These are phyloP conservation scores for Tulasnella calospora DNA, from an alignment of 768 basidiomycete species.

Conservation along the genomic window DNA sequence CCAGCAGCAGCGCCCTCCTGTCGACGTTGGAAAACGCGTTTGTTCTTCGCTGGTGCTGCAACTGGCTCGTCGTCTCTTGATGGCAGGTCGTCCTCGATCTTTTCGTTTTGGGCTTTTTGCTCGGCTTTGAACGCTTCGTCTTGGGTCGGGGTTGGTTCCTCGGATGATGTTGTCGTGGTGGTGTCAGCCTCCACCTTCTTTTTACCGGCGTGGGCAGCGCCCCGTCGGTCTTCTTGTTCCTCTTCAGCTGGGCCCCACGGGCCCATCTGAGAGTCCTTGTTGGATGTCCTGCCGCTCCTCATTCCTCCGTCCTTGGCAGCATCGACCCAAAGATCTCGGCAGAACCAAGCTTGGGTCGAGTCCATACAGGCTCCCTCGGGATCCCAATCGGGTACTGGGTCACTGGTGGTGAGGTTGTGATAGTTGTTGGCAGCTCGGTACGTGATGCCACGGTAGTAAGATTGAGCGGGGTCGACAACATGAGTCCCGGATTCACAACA, in stretches of 20 bases:
- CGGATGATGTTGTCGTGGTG: neutral
- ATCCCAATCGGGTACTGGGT: slow-evolving; percentile 47
- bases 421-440: slow-evolving; percentile 81
- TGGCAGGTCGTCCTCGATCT: neutral
- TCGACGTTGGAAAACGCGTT: neutral
- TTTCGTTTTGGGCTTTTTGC: neutral
- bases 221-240: neutral
- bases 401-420: slow-evolving; percentile 53
- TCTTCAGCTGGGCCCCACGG: slow-evolving; percentile 14
- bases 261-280: slow-evolving; percentile 4
- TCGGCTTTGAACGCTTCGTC: neutral
- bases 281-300: slow-evolving; percentile 6
- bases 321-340: slow-evolving; percentile 91
- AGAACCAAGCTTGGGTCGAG: slow-evolving; percentile 97
- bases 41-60: neutral
- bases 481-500: slow-evolving; percentile 99
- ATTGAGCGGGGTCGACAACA: slow-evolving; percentile 90
- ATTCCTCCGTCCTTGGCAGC: slow-evolving; percentile 62
- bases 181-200: neutral
- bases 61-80: slow-evolving; percentile 18
- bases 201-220: neutral
- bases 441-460: slow-evolving; percentile 83
- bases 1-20: slow-evolving; percentile 23
- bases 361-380: slow-evolving; percentile 88
- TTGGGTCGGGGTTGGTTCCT: neutral